Evolutionary conservation across 1,284 basidiomycete genomes (phyloP), one percentile per base, ranked within the genome.

Genomic region (Ceratobasidium sp.): DNA sequence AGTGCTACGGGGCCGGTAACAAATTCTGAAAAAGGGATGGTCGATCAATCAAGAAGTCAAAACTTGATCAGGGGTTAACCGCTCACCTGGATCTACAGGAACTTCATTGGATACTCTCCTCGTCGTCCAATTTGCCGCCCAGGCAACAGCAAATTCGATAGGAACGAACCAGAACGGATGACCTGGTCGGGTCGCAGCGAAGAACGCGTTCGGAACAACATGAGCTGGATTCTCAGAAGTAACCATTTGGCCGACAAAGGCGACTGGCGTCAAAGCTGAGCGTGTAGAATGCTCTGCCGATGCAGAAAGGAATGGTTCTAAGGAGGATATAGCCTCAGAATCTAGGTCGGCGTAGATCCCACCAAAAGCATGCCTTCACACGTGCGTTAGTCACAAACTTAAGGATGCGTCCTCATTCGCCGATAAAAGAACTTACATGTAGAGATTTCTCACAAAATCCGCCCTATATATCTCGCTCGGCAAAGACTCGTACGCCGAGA

Each of bases 301-400:
- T 15, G 68, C 52, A 4, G 68, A 71, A 20, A 71, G 54, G 20
- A 71, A 54, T 4, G 68, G 44, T 46, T 71, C 68, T 5, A 71
- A 42, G 15, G 68, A 56, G 40, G 68, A n/a, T 38, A 71, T 46
- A 3, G 68, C 68, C 38, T 71, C 68, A 3, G 68, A 71, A n/a
- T 71, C 68, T 28, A 71, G 28, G 54, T 71, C 68, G 38, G 68
- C 68, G 68, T 71, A 71, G 52, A 71, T 71, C 20, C 68, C 68
- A 12, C 68, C 68, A 54, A 71, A 71, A n/a, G 68, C 68, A 44
- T 71, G 68, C 68, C 68, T 71, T 40, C 4, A 42, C 44, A 50
- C 46, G 68, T 59, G 56, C 15, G 54, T 40, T 59, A 26, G 38
- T n/a, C 38, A 28, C 40, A 13, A 46, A 13, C 7, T 7, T n/a